Percentiles rank a stretch among this genome's conserved stretches.
Conservation (phyloP, 140 eudicot genomes). For the Oenanthe javanica region DNA sequence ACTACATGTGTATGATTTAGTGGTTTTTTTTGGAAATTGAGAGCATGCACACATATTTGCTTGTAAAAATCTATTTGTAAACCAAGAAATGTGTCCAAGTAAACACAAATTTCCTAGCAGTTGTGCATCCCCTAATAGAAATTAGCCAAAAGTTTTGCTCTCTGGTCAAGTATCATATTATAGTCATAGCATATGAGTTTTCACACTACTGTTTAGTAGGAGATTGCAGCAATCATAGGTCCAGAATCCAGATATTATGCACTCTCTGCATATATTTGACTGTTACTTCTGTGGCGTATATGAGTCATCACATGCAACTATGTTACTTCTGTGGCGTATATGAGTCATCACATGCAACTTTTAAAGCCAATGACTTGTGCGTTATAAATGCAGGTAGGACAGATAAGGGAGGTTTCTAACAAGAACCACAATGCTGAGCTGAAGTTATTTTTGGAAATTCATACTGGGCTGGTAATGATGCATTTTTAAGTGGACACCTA, state of each 20-base stretch:
- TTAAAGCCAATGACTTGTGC: neutral
- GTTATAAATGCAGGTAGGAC: conserved; percentile 56
- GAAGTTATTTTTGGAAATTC: conserved; percentile 74
- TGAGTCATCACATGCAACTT: neutral
- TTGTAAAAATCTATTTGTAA: neutral
- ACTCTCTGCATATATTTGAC: neutral
- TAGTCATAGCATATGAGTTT: neutral
- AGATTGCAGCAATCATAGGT: neutral
- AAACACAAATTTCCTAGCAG: neutral
- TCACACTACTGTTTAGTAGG: neutral
- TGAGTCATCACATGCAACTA: neutral
- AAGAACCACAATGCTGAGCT: conserved; percentile 72
- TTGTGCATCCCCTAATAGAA: neutral
- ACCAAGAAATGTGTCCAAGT: neutral
- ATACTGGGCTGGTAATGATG: conserved; percentile 53
- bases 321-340: neutral
- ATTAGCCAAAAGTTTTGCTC: neutral
- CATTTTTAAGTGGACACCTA: neutral
- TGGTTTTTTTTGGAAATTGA: neutral
- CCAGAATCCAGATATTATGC: neutral
- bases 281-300: neutral
- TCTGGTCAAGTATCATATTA: neutral
- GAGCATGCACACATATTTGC: neutral
- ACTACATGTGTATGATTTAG: neutral
- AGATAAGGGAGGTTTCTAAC: conserved; percentile 60